Evolutionary conservation across 495 filamentous ascomycete species (phyloP).

Genomic region (Penicillium tannophilum): DNA sequence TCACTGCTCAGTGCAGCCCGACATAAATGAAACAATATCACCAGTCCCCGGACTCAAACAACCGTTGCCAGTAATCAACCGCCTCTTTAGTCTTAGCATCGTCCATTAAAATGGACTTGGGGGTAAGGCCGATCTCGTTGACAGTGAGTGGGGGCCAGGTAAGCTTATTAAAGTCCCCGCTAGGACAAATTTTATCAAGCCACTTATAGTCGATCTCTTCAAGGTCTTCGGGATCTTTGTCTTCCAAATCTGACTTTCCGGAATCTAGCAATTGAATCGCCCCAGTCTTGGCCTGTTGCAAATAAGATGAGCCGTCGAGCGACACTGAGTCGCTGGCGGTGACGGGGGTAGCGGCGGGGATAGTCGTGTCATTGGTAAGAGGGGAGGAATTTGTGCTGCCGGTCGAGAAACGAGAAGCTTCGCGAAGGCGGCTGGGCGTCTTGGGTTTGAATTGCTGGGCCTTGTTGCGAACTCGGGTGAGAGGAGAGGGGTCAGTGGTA

Average conservation of each 20-base stretch:
- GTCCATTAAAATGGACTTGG: neutral
- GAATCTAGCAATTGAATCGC: neutral
- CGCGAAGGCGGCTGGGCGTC: slow-evolving; percentile 49
- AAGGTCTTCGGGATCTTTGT: neutral
- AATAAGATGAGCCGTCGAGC: neutral
- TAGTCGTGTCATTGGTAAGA: neutral
- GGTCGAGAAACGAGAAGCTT: slow-evolving; percentile 39
- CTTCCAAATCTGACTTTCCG: too few relatives aligned
- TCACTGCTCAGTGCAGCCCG: too few relatives aligned
- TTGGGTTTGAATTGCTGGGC: slow-evolving; percentile 51
- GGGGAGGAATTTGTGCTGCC: slow-evolving; percentile 10
- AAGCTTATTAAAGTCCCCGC: slow-evolving; percentile 4
- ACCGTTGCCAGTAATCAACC: neutral
- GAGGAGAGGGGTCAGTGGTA: slow-evolving; percentile 15
- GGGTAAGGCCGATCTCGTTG: neutral
- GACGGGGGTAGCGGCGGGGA: neutral
- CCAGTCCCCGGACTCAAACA: neutral
- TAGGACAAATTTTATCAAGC: slow-evolving; percentile 5
- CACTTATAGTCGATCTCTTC: slow-evolving; percentile 6
- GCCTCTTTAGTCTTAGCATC: neutral
- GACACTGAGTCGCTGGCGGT: slow-evolving; percentile 9
- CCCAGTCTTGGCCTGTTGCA: neutral
- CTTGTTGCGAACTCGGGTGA: slow-evolving; percentile 36
- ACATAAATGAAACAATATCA: neutral
- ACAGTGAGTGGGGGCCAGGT: neutral